Conservation (phyloP, 257 asterid species). For the Solanum ossicruentum region DNA sequence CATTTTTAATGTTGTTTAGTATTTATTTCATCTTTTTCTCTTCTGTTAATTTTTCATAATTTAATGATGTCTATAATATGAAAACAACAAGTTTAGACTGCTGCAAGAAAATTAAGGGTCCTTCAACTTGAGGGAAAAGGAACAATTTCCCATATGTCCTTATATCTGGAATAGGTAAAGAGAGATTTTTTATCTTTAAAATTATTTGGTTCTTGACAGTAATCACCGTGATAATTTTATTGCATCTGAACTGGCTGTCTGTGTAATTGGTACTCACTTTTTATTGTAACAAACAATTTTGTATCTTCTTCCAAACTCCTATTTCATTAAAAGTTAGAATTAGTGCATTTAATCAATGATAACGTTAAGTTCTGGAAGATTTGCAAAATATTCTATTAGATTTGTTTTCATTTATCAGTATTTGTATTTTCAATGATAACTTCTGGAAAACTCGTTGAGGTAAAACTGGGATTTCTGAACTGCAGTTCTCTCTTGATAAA, state of each 20-base stretch:
- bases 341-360: not conserved
- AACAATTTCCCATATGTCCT: not conserved
- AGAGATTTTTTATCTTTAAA: not conserved
- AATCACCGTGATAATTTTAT: not conserved
- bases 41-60: not conserved
- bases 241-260: not conserved
- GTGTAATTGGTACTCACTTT: not conserved
- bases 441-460: not conserved
- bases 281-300: not conserved
- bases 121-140: not conserved
- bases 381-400: not conserved
- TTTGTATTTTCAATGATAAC: not conserved
- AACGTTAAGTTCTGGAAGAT: not conserved
- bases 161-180: not conserved
- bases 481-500: constrained; percentile 76
- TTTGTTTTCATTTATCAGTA: not conserved
- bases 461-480: not conserved
- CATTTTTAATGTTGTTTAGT: not conserved
- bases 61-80: not conserved
- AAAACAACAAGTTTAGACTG: not conserved
- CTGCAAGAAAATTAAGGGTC: not conserved
- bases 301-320: not conserved
- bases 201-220: not conserved
- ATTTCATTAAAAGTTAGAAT: not conserved
- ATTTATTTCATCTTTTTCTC: not conserved